Evolutionary conservation across 768 basidiomycete genomes (phyloP), one percentile per base, ranked within the genome.

Genomic region (Chiua virens): DNA sequence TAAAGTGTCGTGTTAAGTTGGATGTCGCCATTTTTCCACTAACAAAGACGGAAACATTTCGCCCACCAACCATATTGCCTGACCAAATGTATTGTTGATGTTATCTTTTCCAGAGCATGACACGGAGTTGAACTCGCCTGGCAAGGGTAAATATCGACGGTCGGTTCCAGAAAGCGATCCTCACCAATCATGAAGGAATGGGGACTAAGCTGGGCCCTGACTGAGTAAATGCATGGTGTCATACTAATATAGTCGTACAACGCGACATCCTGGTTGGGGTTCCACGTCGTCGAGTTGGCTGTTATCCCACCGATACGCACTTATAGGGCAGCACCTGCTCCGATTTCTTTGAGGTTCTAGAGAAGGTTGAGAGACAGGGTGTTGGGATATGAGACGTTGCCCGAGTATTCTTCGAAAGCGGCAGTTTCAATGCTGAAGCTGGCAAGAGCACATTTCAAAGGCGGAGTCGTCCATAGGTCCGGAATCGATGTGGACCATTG

Each of bases 381-480:
- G 54, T 79, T 80, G 2, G 78, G 77, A 45, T 61, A 52, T 21
- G 74, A 67, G 8, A 55, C 56, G 53, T 81, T 81, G 8, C 79
- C 80, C 11, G 79, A 57, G 53, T 74, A 80, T 49, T 73, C 74
- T 45, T 77, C 77, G 49, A 80, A 79, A 55, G 77, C 80, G 1
- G 78, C 79, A 0, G 77, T 80, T 64, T 81, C 79, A 43, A 81
- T 75, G 54, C 78, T 80, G 64, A 81, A 81, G 49, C 78, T 79
- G 22, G 72, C 78, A 22, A 81, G 63, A 10, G 76, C 66, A 1
- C 75, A 78, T 47, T 76, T 62, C 4, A 81, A 63, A 9, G 60
- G 53, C 15, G 73, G 69, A 5, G 79, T 80, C 0, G 78, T 78
- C 57, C 58, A 55, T 50, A 73, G 72, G 5, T 46, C 46, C 7